A percentile compares a stretch with the other conserved stretches of the same genome.
phyloP scores from a whole-genome alignment of 768 basidiomycete genomes.

The Serendipita vermifera region DNA sequence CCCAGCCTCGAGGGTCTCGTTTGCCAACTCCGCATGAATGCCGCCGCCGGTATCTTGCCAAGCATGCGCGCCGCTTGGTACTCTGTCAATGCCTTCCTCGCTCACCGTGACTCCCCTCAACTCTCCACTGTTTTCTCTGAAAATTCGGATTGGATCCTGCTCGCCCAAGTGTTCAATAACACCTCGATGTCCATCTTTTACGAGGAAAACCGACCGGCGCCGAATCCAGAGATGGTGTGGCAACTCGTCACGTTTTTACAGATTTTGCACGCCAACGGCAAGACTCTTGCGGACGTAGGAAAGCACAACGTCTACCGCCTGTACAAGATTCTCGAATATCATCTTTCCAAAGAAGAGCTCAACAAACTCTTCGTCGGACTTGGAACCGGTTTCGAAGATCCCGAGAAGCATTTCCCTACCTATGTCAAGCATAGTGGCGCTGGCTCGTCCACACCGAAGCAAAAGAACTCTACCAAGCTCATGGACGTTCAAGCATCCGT shows the following conservation, averaged over 20 bases:
- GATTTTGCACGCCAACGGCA: not conserved
- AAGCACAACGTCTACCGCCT: not conserved
- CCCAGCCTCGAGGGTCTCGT: not conserved
- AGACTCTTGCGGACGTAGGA: not conserved
- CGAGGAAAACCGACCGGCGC: slow-evolving; percentile 1
- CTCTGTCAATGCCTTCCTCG: not conserved
- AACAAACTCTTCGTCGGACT: not conserved
- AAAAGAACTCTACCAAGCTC: not conserved
- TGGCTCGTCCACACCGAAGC: not conserved
- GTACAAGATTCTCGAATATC: not conserved
- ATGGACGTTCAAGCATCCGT: not conserved
- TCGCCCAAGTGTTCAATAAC: not conserved
- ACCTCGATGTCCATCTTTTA: slow-evolving; percentile 2
- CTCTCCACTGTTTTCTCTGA: not conserved
- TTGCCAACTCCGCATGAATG: not conserved
- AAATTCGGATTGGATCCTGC: not conserved
- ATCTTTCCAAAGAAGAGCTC: not conserved
- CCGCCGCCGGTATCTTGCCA: not conserved
- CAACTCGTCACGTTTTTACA: not conserved
- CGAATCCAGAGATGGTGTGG: not conserved
- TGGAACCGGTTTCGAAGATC: not conserved
- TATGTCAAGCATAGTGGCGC: not conserved
- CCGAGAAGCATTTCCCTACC: not conserved
- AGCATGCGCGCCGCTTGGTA: not conserved
- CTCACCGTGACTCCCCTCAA: not conserved